Evolutionary conservation across 768 basidiomycete genomes (phyloP).

Genomic region (Kockovaella imperatae): DNA sequence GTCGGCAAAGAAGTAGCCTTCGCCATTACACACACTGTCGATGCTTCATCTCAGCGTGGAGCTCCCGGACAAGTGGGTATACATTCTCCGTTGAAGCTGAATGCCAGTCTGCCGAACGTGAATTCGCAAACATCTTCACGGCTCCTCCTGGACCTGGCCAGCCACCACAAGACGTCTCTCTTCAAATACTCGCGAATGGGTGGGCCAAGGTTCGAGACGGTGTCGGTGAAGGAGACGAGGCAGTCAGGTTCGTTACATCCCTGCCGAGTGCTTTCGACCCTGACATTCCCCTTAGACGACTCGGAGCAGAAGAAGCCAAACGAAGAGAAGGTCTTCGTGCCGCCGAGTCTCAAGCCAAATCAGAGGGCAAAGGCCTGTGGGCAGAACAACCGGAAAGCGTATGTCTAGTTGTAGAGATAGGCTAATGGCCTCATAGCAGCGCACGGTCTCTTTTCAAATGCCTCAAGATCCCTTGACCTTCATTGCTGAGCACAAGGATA

Average conservation of each 20-base stretch:
- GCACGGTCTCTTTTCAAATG: slow-evolving; percentile 73
- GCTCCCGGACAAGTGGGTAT: neutral
- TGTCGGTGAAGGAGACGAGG: slow-evolving; percentile 50
- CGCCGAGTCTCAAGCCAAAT: slow-evolving; percentile 38
- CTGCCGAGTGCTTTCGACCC: neutral
- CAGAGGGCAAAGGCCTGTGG: slow-evolving; percentile 64
- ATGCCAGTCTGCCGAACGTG: slow-evolving; percentile 19
- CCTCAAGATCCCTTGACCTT: slow-evolving; percentile 82
- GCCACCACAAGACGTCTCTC: slow-evolving; percentile 42
- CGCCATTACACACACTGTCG: slow-evolving; percentile 68
- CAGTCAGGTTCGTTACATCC: slow-evolving; percentile 28
- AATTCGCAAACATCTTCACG: slow-evolving; percentile 40
- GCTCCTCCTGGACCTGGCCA: slow-evolving; percentile 41
- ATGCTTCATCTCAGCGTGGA: slow-evolving; percentile 61
- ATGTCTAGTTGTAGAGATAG: slow-evolving; percentile 3
- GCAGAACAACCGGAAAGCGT: slow-evolving; percentile 46
- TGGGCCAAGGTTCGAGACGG: slow-evolving; percentile 86
- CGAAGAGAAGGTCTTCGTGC: slow-evolving; percentile 59
- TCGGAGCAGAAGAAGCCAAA: slow-evolving; percentile 63
- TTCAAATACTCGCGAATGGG: slow-evolving; percentile 64
- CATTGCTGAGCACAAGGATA: slow-evolving; percentile 85
- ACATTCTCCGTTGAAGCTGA: neutral
- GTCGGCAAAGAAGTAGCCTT: slow-evolving; percentile 90
- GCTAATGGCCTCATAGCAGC: slow-evolving; percentile 50
- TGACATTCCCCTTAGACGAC: slow-evolving; percentile 22